These are phyloP conservation scores for Eucalyptus caleyi DNA, from an alignment of 345 rosid genomes.

Conservation along the genomic window DNA sequence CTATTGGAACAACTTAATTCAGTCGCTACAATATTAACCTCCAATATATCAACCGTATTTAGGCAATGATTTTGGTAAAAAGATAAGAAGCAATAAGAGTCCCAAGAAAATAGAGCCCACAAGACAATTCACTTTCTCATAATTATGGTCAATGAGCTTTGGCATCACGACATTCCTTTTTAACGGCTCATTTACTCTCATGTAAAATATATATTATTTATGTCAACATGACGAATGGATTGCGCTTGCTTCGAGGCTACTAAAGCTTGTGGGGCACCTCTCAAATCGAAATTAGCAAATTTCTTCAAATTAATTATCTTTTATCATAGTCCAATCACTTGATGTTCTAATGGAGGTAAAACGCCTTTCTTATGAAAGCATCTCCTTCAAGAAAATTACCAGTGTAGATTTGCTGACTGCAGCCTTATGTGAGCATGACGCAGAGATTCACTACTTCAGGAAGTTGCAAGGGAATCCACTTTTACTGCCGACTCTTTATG, in stretches of 20 bases:
- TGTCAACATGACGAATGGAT: background rate
- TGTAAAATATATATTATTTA: background rate
- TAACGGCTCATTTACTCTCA: fast-evolving
- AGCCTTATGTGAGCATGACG: background rate
- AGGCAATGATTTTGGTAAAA: background rate
- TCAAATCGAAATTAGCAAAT: background rate
- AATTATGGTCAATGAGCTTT: background rate
- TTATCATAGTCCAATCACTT: background rate
- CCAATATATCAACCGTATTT: background rate
- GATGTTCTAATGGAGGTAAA: background rate
- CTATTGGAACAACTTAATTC: background rate
- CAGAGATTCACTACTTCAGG: background rate
- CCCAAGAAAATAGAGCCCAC: background rate
- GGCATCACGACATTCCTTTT: background rate
- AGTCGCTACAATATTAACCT: background rate
- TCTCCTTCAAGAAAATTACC: background rate
- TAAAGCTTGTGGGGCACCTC: background rate
- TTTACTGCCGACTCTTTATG: background rate
- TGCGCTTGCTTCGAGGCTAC: background rate
- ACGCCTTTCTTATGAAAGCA: background rate
- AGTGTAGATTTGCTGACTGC: background rate
- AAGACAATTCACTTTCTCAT: background rate
- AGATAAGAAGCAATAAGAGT: background rate
- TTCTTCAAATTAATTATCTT: background rate
- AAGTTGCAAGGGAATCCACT: background rate